These are phyloP conservation scores for Russula olivacea DNA, from an alignment of 768 basidiomycete genomes.

Conservation along the genomic window DNA sequence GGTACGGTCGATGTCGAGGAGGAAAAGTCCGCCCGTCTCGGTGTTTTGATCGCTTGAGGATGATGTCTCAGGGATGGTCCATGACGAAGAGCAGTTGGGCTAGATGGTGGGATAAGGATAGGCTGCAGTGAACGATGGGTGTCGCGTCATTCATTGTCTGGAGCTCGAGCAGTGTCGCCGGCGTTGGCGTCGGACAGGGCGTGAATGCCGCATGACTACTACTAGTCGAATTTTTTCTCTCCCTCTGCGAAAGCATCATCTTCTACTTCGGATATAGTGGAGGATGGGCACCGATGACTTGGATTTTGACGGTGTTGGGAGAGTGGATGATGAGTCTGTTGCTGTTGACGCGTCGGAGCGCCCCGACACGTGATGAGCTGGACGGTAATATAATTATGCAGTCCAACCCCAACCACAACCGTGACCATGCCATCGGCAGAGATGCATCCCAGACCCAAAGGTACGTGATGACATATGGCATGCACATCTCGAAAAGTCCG, in stretches of 20 bases:
- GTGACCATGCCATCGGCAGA: too few species aligned
- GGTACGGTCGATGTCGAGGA: neutral
- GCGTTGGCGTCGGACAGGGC: too few species aligned
- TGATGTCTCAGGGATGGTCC: neutral
- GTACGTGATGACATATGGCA: too few species aligned
- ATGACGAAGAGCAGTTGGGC: neutral
- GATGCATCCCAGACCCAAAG: too few species aligned
- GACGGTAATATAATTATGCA: too few species aligned
- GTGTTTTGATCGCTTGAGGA: neutral
- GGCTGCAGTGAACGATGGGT: slow-evolving; percentile 4
- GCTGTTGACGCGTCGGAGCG: too few species aligned
- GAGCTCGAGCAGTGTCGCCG: neutral
- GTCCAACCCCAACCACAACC: too few species aligned
- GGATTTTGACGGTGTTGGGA: too few species aligned
- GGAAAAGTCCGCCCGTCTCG: neutral
- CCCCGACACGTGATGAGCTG: too few species aligned
- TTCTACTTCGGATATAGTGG: neutral
- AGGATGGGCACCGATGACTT: neutral
- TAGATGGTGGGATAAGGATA: slow-evolving; percentile 5
- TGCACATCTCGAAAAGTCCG: too few species aligned
- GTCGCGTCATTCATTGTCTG: neutral
- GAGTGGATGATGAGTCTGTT: too few species aligned
- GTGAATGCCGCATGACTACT: too few species aligned
- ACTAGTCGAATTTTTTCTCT: neutral
- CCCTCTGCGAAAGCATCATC: neutral